These are phyloP conservation scores for Solanum habrochaites DNA, from an alignment of 257 asterid genomes.

Conservation along the genomic window DNA sequence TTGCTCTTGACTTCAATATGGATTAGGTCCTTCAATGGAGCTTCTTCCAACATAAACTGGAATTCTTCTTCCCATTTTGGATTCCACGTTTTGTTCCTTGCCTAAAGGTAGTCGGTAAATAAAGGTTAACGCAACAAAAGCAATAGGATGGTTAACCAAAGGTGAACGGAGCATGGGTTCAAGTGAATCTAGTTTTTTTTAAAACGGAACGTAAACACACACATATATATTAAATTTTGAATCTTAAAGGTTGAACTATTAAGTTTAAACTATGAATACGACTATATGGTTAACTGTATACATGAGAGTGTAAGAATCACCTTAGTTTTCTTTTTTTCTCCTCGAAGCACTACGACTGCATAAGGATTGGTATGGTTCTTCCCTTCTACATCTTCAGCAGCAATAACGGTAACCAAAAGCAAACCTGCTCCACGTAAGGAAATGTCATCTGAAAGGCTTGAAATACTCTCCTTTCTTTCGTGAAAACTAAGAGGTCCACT, in stretches of 20 bases:
- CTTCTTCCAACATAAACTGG: conserved; percentile 59
- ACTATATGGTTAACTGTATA: not conserved
- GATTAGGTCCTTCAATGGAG: conserved; percentile 54
- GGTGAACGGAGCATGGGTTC: not conserved
- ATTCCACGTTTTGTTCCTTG: conserved; percentile 40
- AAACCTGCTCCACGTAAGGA: conserved; percentile 50
- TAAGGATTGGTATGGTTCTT: conserved; percentile 50
- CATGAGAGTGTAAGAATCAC: conserved; percentile 16
- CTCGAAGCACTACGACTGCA: conserved; percentile 40
- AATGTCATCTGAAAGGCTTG: conserved; percentile 8
- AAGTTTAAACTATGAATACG: not conserved
- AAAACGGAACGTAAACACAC: not conserved
- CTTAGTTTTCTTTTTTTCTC: conserved; percentile 61
- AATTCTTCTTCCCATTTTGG: conserved; percentile 81
- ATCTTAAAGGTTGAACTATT: not conserved
- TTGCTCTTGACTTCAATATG: conserved; percentile 55
- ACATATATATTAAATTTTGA: not conserved
- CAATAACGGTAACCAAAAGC: conserved; percentile 40
- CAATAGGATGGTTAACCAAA: not conserved
- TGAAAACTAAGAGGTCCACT: conserved; percentile 3
- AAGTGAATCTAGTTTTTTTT: not conserved
- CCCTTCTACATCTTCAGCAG: conserved; percentile 65
- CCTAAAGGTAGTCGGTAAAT: conserved; percentile 12
- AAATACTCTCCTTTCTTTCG: conserved; percentile 8
- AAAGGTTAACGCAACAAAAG: not conserved